A percentile compares a stretch with the other conserved stretches of the same genome.
These are phyloP conservation scores for Sordariomycetes sp. DNA, from an alignment of 2,329 filamentous ascomycete species.

Conservation along the genomic window DNA sequence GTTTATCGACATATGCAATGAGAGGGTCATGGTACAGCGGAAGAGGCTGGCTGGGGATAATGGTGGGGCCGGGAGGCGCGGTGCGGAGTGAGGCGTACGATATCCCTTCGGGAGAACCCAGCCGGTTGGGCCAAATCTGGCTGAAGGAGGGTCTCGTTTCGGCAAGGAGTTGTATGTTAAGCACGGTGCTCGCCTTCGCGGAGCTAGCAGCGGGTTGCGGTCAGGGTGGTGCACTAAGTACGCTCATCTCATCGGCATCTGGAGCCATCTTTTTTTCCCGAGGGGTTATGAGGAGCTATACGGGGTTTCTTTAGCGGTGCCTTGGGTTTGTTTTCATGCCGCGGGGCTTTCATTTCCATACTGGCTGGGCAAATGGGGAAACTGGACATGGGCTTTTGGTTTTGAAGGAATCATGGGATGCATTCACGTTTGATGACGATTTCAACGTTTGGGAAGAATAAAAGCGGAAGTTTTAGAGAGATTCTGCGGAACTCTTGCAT, in stretches of 20 bases:
- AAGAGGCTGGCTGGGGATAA: slow-evolving; percentile 30
- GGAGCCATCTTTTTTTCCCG: not conserved
- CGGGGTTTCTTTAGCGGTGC: not conserved
- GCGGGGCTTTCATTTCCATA: not conserved
- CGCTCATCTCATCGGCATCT: not conserved
- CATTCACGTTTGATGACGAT: not conserved
- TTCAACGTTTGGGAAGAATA: not conserved
- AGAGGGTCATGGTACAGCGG: slow-evolving; percentile 53
- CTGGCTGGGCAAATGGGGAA: not conserved
- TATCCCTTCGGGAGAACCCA: not conserved
- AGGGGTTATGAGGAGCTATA: not conserved
- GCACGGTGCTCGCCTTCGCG: not conserved
- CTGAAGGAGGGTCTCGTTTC: not conserved
- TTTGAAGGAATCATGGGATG: not conserved
- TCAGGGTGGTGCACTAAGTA: not conserved
- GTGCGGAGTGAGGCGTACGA: not conserved
- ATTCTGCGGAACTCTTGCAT: not conserved
- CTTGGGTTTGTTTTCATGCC: not conserved
- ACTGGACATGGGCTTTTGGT: not conserved
- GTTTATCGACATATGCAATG: slow-evolving; percentile 61
- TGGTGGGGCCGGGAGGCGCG: slow-evolving; percentile 7
- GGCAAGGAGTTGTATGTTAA: not conserved
- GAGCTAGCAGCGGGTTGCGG: not conserved
- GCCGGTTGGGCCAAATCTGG: not conserved
- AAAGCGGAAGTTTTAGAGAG: not conserved